Conservation (phyloP, 2,329 filamentous ascomycete genomes). For the Epichloe typhina region DNA sequence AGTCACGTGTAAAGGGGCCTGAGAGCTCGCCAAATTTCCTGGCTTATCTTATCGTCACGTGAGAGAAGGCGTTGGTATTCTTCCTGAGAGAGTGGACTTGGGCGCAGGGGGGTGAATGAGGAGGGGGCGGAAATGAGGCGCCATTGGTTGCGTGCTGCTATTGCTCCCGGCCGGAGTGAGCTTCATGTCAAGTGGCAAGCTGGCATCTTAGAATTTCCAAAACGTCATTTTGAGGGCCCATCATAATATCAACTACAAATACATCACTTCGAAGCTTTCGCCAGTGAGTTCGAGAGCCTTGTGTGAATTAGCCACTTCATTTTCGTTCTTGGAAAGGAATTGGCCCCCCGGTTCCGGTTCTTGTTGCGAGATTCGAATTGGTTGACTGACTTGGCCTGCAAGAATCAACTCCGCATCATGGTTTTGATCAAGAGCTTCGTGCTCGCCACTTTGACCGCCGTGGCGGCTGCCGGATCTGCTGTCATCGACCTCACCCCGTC, state of each 20-base stretch:
- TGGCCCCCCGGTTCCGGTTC: no score
- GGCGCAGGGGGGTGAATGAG: not conserved
- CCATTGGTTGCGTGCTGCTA: not conserved
- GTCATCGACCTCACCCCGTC: constrained; percentile 79
- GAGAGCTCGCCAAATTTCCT: not conserved
- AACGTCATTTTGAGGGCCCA: not conserved
- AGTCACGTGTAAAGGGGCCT: constrained; percentile 3
- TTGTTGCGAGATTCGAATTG: not conserved
- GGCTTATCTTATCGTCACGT: constrained; percentile 12
- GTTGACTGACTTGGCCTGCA: not conserved
- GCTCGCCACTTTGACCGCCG: constrained; percentile 40
- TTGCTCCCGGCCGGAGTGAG: not conserved
- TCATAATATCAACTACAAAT: not conserved
- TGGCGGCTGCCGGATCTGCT: constrained; percentile 57
- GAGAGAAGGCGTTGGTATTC: not conserved
- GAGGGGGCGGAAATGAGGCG: not conserved
- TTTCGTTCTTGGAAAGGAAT: no score
- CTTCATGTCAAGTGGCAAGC: not conserved
- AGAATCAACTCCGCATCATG: constrained; percentile 24
- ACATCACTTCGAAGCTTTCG: not conserved
- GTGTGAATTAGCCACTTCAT: not conserved
- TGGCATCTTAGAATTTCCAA: not conserved
- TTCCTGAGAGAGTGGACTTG: not conserved
- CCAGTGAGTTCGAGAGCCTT: not conserved
- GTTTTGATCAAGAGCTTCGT: constrained; percentile 48